Conservation (phyloP, 257 asterid species). For the Fraxinus pennsylvanica region DNA sequence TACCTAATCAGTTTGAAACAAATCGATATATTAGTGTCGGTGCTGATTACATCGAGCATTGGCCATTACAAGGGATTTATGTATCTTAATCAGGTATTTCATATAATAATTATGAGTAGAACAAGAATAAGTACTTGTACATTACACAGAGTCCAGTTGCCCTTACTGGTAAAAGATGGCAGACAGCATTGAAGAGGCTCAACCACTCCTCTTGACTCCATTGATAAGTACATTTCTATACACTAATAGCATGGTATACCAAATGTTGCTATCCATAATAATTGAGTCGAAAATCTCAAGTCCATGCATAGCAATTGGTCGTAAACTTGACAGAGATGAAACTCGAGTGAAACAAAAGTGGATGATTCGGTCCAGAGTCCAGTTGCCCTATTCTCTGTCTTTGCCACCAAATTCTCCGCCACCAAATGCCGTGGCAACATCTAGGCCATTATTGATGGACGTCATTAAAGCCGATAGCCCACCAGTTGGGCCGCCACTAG, state of each 20-base stretch:
- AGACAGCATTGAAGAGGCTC: constrained; percentile 26
- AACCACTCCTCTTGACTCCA: constrained; percentile 22
- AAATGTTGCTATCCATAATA: neutral
- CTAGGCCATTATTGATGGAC: constrained; percentile 57
- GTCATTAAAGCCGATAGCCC: constrained; percentile 77
- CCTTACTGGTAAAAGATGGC: constrained; percentile 3
- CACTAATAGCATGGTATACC: neutral
- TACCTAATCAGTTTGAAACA: neutral
- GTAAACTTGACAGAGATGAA: neutral
- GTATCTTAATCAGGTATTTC: neutral
- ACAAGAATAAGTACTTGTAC: neutral
- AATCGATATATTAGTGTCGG: neutral
- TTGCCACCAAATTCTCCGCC: constrained; percentile 47
- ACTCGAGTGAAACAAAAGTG: neutral
- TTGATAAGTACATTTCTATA: neutral
- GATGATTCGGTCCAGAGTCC: neutral
- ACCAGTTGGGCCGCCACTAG: constrained; percentile 53
- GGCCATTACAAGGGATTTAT: neutral
- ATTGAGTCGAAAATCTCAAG: neutral
- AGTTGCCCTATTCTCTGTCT: constrained; percentile 36
- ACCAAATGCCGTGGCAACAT: constrained; percentile 45
- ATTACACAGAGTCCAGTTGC: constrained; percentile 8
- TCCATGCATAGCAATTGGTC: neutral
- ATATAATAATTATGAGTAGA: constrained; percentile 1
- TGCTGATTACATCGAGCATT: neutral